Base-by-base conservation (phyloP, 2,329 filamentous ascomycete genomes). In the Magnaporthiopsis poae region DNA sequence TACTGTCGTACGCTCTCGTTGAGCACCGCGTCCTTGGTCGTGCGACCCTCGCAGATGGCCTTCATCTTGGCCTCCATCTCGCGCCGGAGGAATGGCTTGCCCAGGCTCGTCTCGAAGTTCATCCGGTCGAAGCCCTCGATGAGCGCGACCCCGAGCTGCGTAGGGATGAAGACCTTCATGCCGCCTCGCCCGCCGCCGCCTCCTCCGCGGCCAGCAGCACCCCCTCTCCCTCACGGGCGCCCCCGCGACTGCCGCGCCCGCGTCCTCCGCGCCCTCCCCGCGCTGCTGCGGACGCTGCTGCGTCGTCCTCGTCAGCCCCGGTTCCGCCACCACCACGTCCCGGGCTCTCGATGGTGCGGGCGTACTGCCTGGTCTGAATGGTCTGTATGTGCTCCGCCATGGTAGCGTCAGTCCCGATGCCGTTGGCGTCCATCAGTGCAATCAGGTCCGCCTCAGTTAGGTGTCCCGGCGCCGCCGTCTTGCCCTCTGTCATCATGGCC, bases 361-460 rank as follows among this genome's bases (percentile, higher is more conserved):
- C 94, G 73, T 99, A 99, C 71, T 93, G 84, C 68, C 95, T 84
- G 67, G 93, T 87, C 76, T 98, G 92, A 72, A 99, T 96, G 77
- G 94, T 99, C 68, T 91, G 88, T 73, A 99, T 99, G 74, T 99
- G 95, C 73, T 99, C 95, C 0, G 95, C 95, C 95, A 99, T 99
- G 0, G 95, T 99, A 8, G 95, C 95, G 79, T 99, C 95, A 12
- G 95, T 99, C 15, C 95, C 95, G 70, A 99, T 99, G 2, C 95
- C 95, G 74, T 99, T 99, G 61, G 92, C 93, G 78, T 99, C 95
- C 95, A 99, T 99, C 13, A 99, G 84, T 3, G 90, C 90, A 74
- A 99, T 96, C 33, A 99, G 82, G 75, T 99, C 95, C 0, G 95
- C 93, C 75, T 99, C 95, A 0, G 95, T 98, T 36, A 99, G 82